Percentiles rank a stretch among this genome's conserved stretches.
Conservation (phyloP, 768 basidiomycete genomes). For the Hygrocybe punicea region DNA sequence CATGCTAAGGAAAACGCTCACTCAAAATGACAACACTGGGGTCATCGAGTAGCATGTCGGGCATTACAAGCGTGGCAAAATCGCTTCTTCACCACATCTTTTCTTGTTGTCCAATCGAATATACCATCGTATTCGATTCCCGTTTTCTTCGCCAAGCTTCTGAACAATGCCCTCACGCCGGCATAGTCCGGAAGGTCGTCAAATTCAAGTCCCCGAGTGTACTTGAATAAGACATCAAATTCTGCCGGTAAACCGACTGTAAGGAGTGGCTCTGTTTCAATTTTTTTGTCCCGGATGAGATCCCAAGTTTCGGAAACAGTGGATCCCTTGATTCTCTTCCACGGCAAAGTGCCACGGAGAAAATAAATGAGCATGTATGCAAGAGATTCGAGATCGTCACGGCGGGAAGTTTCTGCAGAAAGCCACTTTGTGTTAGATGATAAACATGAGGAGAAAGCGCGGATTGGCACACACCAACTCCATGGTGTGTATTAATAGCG, state of each 20-base stretch:
- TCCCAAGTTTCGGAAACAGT: conserved; percentile 71
- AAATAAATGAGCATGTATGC: conserved; percentile 85
- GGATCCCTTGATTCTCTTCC: conserved; percentile 58
- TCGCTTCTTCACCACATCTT: conserved; percentile 20
- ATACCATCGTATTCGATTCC: conserved; percentile 11
- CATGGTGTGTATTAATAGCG: conserved; percentile 70
- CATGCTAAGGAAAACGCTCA: neutral
- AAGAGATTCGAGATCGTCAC: conserved; percentile 76
- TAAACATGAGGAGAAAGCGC: conserved; percentile 7
- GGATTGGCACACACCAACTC: conserved; percentile 51
- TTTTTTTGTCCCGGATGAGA: conserved; percentile 69
- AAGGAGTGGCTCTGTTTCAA: conserved; percentile 61
- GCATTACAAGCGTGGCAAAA: conserved; percentile 35
- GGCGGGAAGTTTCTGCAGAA: conserved; percentile 61
- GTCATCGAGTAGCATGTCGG: conserved; percentile 6
- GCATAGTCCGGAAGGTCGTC: conserved; percentile 89
- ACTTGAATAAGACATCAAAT: conserved; percentile 74
- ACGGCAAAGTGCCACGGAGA: conserved; percentile 71
- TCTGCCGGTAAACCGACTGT: conserved; percentile 76
- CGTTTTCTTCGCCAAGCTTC: conserved; percentile 48
- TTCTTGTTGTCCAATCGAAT: conserved; percentile 34
- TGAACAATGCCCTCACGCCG: conserved; percentile 72
- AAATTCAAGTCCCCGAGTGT: conserved; percentile 78
- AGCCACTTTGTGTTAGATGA: conserved; percentile 10
- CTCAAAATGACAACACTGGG: neutral